Conservation (phyloP, 345 rosid genomes). For the Dipteronia sinensis region DNA sequence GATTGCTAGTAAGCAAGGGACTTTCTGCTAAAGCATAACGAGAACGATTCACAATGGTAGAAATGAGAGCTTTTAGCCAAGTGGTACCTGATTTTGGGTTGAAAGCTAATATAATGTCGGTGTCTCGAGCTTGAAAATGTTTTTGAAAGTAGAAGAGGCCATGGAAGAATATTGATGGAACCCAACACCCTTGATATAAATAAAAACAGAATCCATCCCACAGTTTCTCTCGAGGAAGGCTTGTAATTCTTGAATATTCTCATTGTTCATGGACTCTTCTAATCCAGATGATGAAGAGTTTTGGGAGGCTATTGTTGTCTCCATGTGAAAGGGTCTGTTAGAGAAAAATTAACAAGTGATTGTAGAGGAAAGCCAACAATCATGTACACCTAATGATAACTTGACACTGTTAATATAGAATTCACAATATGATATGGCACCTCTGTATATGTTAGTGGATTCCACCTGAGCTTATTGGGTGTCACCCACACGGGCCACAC, state of each 20-base stretch:
- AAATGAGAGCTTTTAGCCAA: slow-evolving; percentile 38
- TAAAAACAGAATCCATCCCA: background rate
- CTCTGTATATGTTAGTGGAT: too few relatives aligned
- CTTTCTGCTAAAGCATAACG: background rate
- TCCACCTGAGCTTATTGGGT: too few relatives aligned
- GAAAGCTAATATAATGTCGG: slow-evolving; percentile 20
- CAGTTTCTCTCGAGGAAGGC: background rate
- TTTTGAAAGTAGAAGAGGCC: background rate
- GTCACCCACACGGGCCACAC: too few relatives aligned
- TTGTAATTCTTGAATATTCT: background rate
- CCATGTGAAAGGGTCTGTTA: background rate
- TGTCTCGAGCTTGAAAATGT: slow-evolving; percentile 20
- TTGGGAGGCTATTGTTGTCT: background rate
- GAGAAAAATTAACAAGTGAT: background rate
- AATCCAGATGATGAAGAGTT: background rate
- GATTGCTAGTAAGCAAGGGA: background rate
- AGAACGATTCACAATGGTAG: slow-evolving; percentile 18
- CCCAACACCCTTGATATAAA: slow-evolving; percentile 13
- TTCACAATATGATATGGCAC: too few relatives aligned
- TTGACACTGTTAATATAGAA: too few relatives aligned
- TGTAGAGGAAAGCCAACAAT: background rate
- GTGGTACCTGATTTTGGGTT: slow-evolving; percentile 33
- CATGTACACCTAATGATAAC: too few relatives aligned
- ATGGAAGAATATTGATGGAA: background rate
- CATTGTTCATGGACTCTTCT: background rate